Evolutionary conservation across 495 filamentous ascomycete genomes (phyloP), one percentile per base, ranked within the genome.

Genomic region (Eremomyces bilateralis): DNA sequence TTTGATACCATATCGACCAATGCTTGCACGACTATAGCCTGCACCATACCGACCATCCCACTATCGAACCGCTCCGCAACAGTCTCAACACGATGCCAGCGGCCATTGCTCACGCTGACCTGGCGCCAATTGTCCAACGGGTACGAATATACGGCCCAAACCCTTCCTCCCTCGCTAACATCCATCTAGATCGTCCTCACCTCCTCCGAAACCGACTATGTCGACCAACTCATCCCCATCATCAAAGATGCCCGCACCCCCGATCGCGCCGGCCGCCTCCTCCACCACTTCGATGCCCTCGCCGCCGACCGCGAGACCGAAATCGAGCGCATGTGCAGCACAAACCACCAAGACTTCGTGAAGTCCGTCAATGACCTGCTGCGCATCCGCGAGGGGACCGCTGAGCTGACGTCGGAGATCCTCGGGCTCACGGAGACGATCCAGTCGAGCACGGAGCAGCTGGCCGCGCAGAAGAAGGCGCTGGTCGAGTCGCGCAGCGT

Each of bases 321-420:
- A 44, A 95, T 99, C 38, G 90, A 99, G 56, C 67, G 70, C 10
- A 88, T 99, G 41, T 93, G 88, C 51, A 77, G 85, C 48, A 80
- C 73, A 21, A 93, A 94, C 46, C 88, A 94, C 50, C 85, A 95
- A 47, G 88, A 93, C 38, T 99, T 99, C 48, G 73, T 95, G 21
- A 69, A 61, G 16, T 93, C 85, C 4, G 80, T 95, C 42, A 88
- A 85, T 46, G 80, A 91, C 44, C 69, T 99, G 15, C 79, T 92
- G 36, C 70, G 73, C 25, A 82, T 93, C 15, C 72, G 84, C 32
- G 76, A 91, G 53, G 84, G 81, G 10, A 91, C 84, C 0, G 79
- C 84, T 4, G 63, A 67, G 33, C 55, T 99, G 37, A 94, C 84
- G 0, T 65, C 74, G n/a, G 81, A 95, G 53, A 94, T 94, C 39